These are phyloP conservation scores for Hygrophorus russula DNA, from an alignment of 768 basidiomycete genomes.

Conservation along the genomic window DNA sequence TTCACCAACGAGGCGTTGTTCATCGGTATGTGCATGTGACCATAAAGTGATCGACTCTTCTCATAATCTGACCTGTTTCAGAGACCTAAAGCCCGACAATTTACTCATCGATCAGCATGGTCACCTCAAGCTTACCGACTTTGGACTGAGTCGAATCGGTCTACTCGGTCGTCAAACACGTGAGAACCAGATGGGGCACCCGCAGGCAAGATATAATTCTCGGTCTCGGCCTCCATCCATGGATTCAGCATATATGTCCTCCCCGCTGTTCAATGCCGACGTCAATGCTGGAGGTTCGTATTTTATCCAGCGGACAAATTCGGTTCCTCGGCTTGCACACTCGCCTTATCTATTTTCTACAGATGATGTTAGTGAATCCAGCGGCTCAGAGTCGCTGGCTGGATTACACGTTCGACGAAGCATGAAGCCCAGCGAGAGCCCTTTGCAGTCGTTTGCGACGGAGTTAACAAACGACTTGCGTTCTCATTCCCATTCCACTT, in stretches of 20 bases:
- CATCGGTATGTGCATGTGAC: slow-evolving; percentile 62
- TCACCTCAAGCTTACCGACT: slow-evolving; percentile 96
- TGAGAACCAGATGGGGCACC: slow-evolving; percentile 39
- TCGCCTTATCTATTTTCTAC: slow-evolving; percentile 57
- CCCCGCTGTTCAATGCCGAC: slow-evolving; percentile 58
- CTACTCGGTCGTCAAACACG: slow-evolving; percentile 94
- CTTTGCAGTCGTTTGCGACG: slow-evolving; percentile 76
- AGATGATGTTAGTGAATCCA: slow-evolving; percentile 84
- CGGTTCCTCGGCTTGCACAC: slow-evolving; percentile 46
- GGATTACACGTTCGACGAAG: slow-evolving; percentile 41
- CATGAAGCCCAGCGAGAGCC: slow-evolving; percentile 54
- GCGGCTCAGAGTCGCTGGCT: slow-evolving; percentile 65
- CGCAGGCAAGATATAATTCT: slow-evolving; percentile 45
- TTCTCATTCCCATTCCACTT: slow-evolving; percentile 71
- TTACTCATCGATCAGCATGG: slow-evolving; percentile 94
- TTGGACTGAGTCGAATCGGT: slow-evolving; percentile 94
- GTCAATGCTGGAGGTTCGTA: slow-evolving; percentile 59
- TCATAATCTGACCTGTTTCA: slow-evolving; percentile 19
- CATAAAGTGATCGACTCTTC: not conserved
- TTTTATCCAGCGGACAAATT: slow-evolving; percentile 57
- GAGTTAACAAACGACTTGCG: slow-evolving; percentile 77
- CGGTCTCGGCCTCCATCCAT: slow-evolving; percentile 75
- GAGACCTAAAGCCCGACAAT: slow-evolving; percentile 97
- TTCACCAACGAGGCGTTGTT: slow-evolving; percentile 92
- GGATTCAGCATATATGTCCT: slow-evolving; percentile 70